Base-by-base conservation (phyloP, 805 yeast genomes). In the Starmera pachycereana region DNA sequence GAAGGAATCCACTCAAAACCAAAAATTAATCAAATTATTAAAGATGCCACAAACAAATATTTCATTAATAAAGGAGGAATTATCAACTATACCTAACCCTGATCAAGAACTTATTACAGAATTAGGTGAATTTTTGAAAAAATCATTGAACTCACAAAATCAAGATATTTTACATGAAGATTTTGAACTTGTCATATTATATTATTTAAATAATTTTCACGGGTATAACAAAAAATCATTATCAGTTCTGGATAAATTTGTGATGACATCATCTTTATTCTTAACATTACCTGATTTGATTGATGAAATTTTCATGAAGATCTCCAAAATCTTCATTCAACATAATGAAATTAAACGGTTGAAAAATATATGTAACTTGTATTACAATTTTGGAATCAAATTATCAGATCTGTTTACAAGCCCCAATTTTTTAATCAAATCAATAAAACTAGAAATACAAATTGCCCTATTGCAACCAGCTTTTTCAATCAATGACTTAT, bases 281-380 rank as follows among this genome's bases (percentile, higher is more conserved):
- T n/a, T 41, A 2, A 12, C 29, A 9, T 27, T 41, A 1, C 43
- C 48, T 6, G 33, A 35, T 8, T 41, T 46, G 9, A 37, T 54
- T 6, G 29, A 40, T 4, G n/a, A 13, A 2, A 27, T 48, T 3
- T 50, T 56, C 32, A 22, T 19, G 1, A 45, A 42, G 4, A 40
- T 61, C n/a, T 36, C 43, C 14, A 35, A 44, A 6, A 48, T 53
- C 37, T 62, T 54, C 29, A 35, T 37, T 16, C 47, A 10, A 14
- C 40, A 32, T 29, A 52, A 41, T 36, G 68, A 61, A 31, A 39
- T 35, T 14, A 71, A 68, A 44, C 52, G 79, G 41, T 51, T 70
- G 7, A 57, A 65, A 37, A 73, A 72, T 47, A 44, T 74, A 4
- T 66, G 77, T 4, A 72, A 69, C 44, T 37, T 74, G 11, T 52